phyloP scores from a whole-genome alignment of 1,284 basidiomycete genomes.

The Cronartium quercuum region DNA sequence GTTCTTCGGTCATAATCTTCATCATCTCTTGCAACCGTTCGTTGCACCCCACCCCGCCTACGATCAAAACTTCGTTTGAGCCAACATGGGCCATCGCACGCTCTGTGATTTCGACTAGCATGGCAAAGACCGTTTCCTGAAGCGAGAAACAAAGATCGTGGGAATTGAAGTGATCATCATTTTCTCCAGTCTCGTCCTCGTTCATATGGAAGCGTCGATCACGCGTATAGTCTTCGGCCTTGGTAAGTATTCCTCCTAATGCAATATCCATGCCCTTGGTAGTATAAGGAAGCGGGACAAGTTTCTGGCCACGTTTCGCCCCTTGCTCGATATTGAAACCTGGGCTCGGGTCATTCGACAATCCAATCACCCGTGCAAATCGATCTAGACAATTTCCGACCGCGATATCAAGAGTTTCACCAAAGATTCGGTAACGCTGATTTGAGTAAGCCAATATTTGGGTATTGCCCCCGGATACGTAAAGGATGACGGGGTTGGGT shows the following conservation, averaged over 20 bases:
- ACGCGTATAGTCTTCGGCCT: slow-evolving; percentile 75
- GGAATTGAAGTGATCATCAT: slow-evolving; percentile 71
- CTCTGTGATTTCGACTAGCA: slow-evolving; percentile 99
- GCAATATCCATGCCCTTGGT: slow-evolving; percentile 99
- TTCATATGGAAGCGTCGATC: slow-evolving; percentile 38
- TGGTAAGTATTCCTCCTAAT: slow-evolving; percentile 83
- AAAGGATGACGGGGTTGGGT: slow-evolving; percentile 90
- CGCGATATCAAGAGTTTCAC: slow-evolving; percentile 97
- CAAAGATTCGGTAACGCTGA: slow-evolving; percentile 95
- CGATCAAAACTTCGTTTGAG: slow-evolving; percentile 90
- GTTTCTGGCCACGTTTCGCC: slow-evolving; percentile 64
- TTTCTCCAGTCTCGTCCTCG: slow-evolving; percentile 50
- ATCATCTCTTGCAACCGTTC: slow-evolving; percentile 94
- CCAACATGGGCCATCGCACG: slow-evolving; percentile 98
- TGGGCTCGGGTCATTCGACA: slow-evolving; percentile 92
- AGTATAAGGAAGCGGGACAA: slow-evolving; percentile 81
- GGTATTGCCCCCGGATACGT: slow-evolving; percentile 97
- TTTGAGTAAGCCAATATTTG: slow-evolving; percentile 98
- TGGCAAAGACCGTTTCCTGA: slow-evolving; percentile 95
- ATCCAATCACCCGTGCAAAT: slow-evolving; percentile 89
- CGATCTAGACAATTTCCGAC: slow-evolving; percentile 98
- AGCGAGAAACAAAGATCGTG: slow-evolving; percentile 93
- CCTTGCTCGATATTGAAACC: slow-evolving; percentile 98
- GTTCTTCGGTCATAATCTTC: slow-evolving; percentile 89
- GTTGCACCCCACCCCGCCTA: slow-evolving; percentile 99